Evolutionary conservation across 2,329 filamentous ascomycete species (phyloP).

Genomic region (Paradendryphiella salina): DNA sequence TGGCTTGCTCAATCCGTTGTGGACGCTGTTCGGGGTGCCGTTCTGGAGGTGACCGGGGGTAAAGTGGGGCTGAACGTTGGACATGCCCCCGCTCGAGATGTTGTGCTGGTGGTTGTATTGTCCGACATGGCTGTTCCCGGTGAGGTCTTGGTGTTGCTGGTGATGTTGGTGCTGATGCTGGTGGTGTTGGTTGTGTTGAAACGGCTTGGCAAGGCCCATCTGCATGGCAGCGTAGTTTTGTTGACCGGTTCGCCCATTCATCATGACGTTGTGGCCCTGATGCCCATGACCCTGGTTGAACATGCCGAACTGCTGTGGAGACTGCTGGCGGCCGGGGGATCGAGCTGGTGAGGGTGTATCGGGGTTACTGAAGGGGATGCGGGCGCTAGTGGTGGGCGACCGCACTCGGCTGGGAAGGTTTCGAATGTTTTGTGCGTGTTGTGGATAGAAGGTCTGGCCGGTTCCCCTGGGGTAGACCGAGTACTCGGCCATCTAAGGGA

Average conservation of each 20-base stretch:
- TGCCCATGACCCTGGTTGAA: constrained; percentile 67
- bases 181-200: constrained; percentile 60
- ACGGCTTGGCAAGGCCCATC: constrained; percentile 70
- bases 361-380: constrained; percentile 50
- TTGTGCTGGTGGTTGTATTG: constrained; percentile 66
- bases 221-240: constrained; percentile 57
- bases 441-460: constrained; percentile 62
- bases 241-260: constrained; percentile 70
- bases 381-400: constrained; percentile 51
- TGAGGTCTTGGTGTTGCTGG: constrained; percentile 64
- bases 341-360: constrained; percentile 62
- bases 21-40: constrained; percentile 59
- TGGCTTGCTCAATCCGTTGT: constrained; percentile 61
- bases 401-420: constrained; percentile 53
- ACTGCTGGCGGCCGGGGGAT: constrained; percentile 57
- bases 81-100: constrained; percentile 63
- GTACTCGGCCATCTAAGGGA: constrained; percentile 68
- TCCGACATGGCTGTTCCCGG: constrained; percentile 53
- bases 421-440: constrained; percentile 55
- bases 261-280: constrained; percentile 73
- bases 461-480: constrained; percentile 65
- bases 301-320: constrained; percentile 63
- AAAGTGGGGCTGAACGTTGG: constrained; percentile 67
- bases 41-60: constrained; percentile 63
- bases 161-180: constrained; percentile 59